These are phyloP conservation scores for Curvularia sp. DNA, from an alignment of 2,329 filamentous ascomycete species.

Conservation along the genomic window DNA sequence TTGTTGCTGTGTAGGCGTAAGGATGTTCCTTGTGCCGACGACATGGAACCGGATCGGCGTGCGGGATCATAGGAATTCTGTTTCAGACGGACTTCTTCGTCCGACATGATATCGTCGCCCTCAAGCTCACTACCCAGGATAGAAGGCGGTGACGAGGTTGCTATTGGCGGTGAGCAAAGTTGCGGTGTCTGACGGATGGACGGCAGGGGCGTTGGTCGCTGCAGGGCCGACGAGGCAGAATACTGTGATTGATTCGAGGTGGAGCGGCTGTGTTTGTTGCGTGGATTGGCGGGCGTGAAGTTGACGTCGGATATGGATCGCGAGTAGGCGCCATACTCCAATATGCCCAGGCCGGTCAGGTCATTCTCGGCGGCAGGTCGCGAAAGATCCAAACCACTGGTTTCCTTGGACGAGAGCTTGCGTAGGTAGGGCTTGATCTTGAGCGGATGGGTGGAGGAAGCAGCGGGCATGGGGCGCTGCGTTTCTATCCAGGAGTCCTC, in stretches of 20 bases:
- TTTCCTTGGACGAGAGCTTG: slow-evolving; percentile 60
- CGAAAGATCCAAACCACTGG: slow-evolving; percentile 62
- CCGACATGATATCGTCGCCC: slow-evolving; percentile 56
- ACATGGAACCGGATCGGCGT: slow-evolving; percentile 56
- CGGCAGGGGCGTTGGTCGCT: slow-evolving; percentile 60
- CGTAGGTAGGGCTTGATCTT: slow-evolving; percentile 65
- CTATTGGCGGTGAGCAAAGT: slow-evolving; percentile 61
- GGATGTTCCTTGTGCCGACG: slow-evolving; percentile 51
- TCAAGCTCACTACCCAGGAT: slow-evolving; percentile 55
- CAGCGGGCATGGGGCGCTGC: slow-evolving; percentile 35
- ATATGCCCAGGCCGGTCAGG: slow-evolving; percentile 62
- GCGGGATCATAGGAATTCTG: slow-evolving; percentile 49
- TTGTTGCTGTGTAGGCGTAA: slow-evolving; percentile 50
- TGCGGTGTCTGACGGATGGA: slow-evolving; percentile 64
- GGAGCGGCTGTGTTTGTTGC: slow-evolving; percentile 59
- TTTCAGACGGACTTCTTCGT: slow-evolving; percentile 55
- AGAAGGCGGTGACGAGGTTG: slow-evolving; percentile 59
- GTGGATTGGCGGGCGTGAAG: slow-evolving; percentile 51
- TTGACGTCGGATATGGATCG: slow-evolving; percentile 55
- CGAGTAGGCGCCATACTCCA: slow-evolving; percentile 53
- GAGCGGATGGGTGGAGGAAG: slow-evolving; percentile 35
- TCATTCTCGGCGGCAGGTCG: slow-evolving; percentile 64
- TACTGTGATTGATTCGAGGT: slow-evolving; percentile 64
- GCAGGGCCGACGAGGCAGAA: slow-evolving; percentile 59
- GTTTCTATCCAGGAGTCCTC: slow-evolving; percentile 45